Percentiles rank a stretch among this genome's conserved stretches.
These are phyloP conservation scores for Anisodus tanguticus DNA, from an alignment of 257 asterid genomes.

Conservation along the genomic window DNA sequence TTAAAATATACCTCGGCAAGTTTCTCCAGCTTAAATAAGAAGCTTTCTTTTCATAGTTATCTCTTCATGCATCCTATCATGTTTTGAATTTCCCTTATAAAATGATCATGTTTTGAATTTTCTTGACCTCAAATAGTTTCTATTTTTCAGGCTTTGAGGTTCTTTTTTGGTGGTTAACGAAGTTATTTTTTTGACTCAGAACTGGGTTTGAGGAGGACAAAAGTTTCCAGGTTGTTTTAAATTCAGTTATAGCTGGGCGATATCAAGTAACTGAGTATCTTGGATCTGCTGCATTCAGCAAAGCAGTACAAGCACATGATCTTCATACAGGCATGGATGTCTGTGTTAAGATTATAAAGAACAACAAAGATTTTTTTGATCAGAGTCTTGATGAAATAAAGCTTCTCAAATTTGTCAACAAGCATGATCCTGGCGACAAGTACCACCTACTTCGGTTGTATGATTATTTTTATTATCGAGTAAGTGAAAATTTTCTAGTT, in stretches of 20 bases:
- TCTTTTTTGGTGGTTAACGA: background rate
- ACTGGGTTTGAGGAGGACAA: constrained; percentile 46
- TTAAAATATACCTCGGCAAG: background rate
- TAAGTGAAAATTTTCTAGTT: constrained; percentile 28
- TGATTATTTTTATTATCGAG: constrained; percentile 43
- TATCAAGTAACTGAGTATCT: constrained; percentile 47
- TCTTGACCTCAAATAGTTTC: constrained; percentile 20
- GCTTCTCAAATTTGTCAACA: constrained; percentile 44
- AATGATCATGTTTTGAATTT: background rate
- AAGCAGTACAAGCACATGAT: constrained; percentile 47
- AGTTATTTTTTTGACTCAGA: constrained; percentile 27
- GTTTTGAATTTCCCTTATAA: background rate
- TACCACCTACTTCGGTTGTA: constrained; percentile 42
- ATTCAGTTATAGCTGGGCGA: constrained; percentile 44
- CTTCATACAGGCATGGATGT: constrained; percentile 46
- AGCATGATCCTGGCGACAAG: constrained; percentile 45
- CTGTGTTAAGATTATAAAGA: constrained; percentile 43
- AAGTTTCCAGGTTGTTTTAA: constrained; percentile 39
- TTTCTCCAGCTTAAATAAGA: constrained; percentile 7
- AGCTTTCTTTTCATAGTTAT: constrained; percentile 1
- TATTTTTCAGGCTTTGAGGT: constrained; percentile 12
- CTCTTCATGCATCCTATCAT: constrained; percentile 16
- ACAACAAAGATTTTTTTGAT: constrained; percentile 46
- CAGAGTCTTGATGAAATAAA: constrained; percentile 47
- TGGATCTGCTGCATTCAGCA: constrained; percentile 47